These are phyloP conservation scores for Sanguinoderma infundibulare DNA, from an alignment of 1,284 basidiomycete species.

Conservation along the genomic window DNA sequence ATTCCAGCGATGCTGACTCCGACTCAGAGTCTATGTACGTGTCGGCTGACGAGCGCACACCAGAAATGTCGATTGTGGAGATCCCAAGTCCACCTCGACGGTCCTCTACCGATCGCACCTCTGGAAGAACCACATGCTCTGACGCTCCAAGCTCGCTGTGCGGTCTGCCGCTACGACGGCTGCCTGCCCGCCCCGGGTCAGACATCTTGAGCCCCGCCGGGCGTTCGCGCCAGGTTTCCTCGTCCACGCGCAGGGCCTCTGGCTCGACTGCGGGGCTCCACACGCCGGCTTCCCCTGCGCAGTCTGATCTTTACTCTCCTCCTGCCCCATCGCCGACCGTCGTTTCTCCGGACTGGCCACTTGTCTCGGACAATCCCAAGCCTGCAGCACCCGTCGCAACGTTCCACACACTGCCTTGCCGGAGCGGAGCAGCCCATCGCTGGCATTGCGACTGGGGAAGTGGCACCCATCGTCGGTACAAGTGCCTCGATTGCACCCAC, in stretches of 20 bases:
- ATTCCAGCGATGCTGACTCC: neutral
- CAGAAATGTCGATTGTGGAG: neutral
- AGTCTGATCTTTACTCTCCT: neutral
- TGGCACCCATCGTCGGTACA: slow-evolving; percentile 15
- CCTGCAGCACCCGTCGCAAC: slow-evolving; percentile 18
- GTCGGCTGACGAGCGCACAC: slow-evolving; percentile 10
- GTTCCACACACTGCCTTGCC: neutral
- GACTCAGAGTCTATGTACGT: slow-evolving; percentile 11
- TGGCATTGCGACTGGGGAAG: slow-evolving; percentile 22
- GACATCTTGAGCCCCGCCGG: slow-evolving; percentile 12
- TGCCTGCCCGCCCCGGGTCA: slow-evolving; percentile 8
- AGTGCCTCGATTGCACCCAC: slow-evolving; percentile 11
- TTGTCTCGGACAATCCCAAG: slow-evolving; percentile 19
- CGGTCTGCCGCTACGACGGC: slow-evolving; percentile 4
- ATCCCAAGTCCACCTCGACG: neutral
- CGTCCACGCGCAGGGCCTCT: slow-evolving; percentile 7
- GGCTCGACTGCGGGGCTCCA: neutral
- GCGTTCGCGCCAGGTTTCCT: slow-evolving; percentile 6
- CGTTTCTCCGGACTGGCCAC: neutral
- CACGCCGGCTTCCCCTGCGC: neutral
- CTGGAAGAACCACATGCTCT: slow-evolving; percentile 6
- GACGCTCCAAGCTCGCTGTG: slow-evolving; percentile 14
- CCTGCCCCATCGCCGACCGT: neutral
- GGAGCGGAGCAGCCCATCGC: neutral
- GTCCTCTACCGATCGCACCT: slow-evolving; percentile 11